phyloP scores from a whole-genome alignment of 768 basidiomycete species.

The Boletus barrowsii region DNA sequence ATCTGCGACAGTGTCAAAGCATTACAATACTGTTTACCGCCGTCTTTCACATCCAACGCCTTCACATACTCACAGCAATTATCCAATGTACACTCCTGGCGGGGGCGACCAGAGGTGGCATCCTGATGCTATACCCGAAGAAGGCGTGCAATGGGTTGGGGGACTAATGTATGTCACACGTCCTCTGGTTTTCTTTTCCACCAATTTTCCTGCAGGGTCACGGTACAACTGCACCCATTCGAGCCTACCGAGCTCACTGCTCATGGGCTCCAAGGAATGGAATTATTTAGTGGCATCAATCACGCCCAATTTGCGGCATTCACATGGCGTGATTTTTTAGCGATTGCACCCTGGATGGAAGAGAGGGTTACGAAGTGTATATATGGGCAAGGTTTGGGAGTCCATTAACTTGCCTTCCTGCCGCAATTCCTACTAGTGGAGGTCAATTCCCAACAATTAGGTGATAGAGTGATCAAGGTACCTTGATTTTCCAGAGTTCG shows the following conservation, averaged over 20 bases:
- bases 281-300: constrained; percentile 45
- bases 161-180: constrained; percentile 54
- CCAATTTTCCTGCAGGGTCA: constrained; percentile 45
- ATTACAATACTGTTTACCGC: constrained; percentile 31
- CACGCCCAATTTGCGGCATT: constrained; percentile 68
- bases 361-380: constrained; percentile 61
- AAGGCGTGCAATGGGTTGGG: constrained; percentile 71
- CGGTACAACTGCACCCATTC: constrained; percentile 53
- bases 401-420: constrained; percentile 24
- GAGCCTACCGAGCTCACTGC: constrained; percentile 38
- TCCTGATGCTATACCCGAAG: constrained; percentile 49
- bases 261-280: constrained; percentile 44
- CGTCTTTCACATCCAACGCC: constrained; percentile 58
- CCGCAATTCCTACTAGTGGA: background rate
- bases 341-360: constrained; percentile 79
- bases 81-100: constrained; percentile 72
- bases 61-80: constrained; percentile 50
- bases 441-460: background rate
- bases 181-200: background rate
- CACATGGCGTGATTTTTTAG: constrained; percentile 62
- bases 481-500: constrained; percentile 3
- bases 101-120: constrained; percentile 67
- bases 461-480: background rate
- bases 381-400: constrained; percentile 70
- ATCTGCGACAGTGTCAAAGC: background rate